Percentiles rank a stretch among this genome's conserved stretches.
Evolutionary conservation across 495 filamentous ascomycete genomes (phyloP).

Genomic region (Durotheca rogersii): DNA sequence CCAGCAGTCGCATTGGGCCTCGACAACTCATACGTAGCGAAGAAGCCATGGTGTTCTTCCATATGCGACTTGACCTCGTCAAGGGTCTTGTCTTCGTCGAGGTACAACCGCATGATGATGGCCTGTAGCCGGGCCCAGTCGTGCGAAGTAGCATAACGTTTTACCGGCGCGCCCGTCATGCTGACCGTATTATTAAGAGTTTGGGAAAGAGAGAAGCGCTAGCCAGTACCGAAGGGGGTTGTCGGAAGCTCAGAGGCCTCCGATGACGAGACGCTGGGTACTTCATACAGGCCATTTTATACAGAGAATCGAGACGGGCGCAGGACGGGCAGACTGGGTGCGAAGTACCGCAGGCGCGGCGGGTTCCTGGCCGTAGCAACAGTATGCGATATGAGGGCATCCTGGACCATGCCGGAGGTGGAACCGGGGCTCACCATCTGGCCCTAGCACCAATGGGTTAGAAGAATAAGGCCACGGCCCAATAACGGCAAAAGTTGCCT

Average conservation of each 20-base stretch:
- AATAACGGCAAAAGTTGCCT: conserved; percentile 34
- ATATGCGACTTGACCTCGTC: conserved; percentile 36
- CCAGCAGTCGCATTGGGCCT: no score
- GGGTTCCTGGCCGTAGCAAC: background rate
- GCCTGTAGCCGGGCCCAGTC: conserved; percentile 33
- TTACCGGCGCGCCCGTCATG: conserved; percentile 24
- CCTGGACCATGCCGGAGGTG: conserved; percentile 22
- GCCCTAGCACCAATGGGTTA: conserved; percentile 23
- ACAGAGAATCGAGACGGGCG: conserved; percentile 3
- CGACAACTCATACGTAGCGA: conserved; percentile 33
- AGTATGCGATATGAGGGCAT: conserved; percentile 9
- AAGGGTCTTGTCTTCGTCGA: conserved; percentile 36
- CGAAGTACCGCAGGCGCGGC: no score
- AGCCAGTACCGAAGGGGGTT: conserved; percentile 17
- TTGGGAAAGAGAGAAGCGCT: no score
- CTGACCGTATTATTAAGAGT: conserved; percentile 8
- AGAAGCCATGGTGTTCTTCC: conserved; percentile 35
- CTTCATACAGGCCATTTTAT: conserved; percentile 13
- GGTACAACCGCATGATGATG: conserved; percentile 32
- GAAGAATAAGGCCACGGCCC: conserved; percentile 15
- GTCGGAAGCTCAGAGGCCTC: conserved; percentile 22
- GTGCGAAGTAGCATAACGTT: conserved; percentile 29
- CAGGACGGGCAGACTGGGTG: conserved; percentile 4
- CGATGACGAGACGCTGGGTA: conserved; percentile 15
- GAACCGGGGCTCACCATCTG: conserved; percentile 19